Percentiles rank a stretch among this genome's conserved stretches.
Evolutionary conservation across 192 early-diverging fungal species (phyloP).

Genomic region (Phlyctochytrium planicorne): DNA sequence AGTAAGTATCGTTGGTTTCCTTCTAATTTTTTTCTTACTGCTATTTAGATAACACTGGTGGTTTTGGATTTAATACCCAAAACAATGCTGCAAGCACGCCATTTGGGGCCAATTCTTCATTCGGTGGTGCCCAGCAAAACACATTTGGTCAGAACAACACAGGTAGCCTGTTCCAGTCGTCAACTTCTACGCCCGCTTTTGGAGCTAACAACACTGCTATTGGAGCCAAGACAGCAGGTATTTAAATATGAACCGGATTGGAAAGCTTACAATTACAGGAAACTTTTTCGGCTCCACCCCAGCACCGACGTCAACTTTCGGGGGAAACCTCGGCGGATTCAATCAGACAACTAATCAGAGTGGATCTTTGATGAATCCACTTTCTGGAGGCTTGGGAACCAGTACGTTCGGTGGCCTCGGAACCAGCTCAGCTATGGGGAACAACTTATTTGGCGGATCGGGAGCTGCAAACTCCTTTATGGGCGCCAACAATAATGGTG

Average conservation of each 20-base stretch:
- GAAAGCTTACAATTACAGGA: too few relatives aligned
- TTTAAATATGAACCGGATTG: too few relatives aligned
- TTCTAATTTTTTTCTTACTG: too few relatives aligned
- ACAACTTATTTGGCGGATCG: constrained; percentile 15
- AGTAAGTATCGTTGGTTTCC: too few relatives aligned
- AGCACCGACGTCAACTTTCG: constrained; percentile 27
- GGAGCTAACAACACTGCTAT: constrained; percentile 9
- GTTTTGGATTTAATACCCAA: too few relatives aligned
- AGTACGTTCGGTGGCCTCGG: constrained; percentile 42
- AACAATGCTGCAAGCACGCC: too few relatives aligned
- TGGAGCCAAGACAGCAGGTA: constrained; percentile 2
- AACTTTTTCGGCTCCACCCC: constrained; percentile 5
- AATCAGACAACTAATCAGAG: too few relatives aligned
- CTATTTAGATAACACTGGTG: too few relatives aligned
- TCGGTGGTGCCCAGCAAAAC: neutral
- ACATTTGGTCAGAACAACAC: neutral
- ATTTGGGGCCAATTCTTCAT: neutral
- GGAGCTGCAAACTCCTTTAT: constrained; percentile 1
- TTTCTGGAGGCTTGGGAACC: too few relatives aligned
- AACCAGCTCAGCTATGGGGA: constrained; percentile 26
- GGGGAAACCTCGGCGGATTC: too few relatives aligned
- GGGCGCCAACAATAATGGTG: neutral
- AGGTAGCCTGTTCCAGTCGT: neutral
- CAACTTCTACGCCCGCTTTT: too few relatives aligned
- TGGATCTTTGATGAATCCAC: too few relatives aligned